phyloP scores from a whole-genome alignment of 1,139 yeast genomes.

The Sugiyamaella grinbergsii region DNA sequence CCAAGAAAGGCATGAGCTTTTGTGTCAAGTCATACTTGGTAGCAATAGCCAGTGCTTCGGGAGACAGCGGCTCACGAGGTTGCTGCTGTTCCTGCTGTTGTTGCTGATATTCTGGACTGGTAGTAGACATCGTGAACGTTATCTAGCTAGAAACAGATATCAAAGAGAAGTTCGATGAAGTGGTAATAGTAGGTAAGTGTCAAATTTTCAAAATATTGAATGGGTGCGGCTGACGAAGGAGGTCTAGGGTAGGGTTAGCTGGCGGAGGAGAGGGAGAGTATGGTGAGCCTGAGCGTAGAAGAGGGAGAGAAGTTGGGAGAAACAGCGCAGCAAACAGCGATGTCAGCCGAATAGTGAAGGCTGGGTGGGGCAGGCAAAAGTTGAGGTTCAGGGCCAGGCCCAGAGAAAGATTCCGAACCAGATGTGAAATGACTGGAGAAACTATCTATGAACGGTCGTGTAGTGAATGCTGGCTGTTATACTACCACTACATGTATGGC shows the following conservation, averaged over 20 bases:
- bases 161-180: background rate
- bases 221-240: background rate
- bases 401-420: too few relatives aligned
- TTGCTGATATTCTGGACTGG: constrained; percentile 5
- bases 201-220: constrained; percentile 9
- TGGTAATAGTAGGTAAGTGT: background rate
- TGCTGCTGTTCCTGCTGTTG: constrained; percentile 9
- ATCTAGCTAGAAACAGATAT: background rate
- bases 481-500: background rate
- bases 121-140: constrained; percentile 9
- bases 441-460: too few relatives aligned
- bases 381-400: too few relatives aligned
- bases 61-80: constrained; percentile 20
- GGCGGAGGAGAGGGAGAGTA: constrained; percentile 1
- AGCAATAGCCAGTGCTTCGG: constrained; percentile 31
- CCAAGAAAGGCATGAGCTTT: constrained; percentile 56
- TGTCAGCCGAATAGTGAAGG: too few relatives aligned
- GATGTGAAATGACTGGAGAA: too few relatives aligned
- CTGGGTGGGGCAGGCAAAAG: too few relatives aligned
- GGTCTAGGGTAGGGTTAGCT: constrained; percentile 3
- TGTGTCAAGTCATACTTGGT: constrained; percentile 52
- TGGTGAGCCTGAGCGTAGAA: too few relatives aligned
- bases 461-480: background rate
- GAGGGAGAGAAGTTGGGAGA: too few relatives aligned
- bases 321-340: too few relatives aligned